Evolutionary conservation across 2,329 filamentous ascomycete species (phyloP).

Genomic region (Pseudocercospora cruenta): DNA sequence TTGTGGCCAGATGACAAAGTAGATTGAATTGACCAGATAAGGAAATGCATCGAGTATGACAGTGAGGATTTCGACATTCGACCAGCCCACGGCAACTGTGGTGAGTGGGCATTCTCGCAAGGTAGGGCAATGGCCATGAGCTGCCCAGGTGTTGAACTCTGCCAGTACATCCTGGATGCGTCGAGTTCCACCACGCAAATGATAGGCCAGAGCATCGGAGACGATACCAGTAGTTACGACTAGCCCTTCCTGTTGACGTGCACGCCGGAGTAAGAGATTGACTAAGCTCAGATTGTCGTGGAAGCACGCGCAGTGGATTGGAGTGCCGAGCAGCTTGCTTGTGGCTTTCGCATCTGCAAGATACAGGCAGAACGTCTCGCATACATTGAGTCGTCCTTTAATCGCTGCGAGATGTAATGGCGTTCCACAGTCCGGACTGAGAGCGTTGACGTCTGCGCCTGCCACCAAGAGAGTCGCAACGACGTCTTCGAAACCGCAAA

Average conservation of each 20-base stretch:
- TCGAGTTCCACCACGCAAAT: neutral
- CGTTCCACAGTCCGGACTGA: neutral
- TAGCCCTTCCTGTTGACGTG: neutral
- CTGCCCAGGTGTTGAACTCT: neutral
- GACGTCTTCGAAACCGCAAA: constrained; percentile 8
- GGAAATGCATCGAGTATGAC: neutral
- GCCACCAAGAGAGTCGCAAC: neutral
- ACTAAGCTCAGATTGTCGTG: neutral
- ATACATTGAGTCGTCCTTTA: neutral
- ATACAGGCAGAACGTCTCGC: neutral
- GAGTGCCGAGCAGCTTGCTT: neutral
- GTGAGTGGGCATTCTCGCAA: constrained; percentile 2
- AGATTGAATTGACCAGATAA: neutral
- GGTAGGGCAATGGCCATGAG: neutral
- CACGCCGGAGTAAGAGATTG: constrained; percentile 1
- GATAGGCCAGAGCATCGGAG: neutral
- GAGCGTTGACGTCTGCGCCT: constrained; percentile 9
- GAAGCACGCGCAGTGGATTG: neutral
- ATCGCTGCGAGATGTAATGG: constrained; percentile 8
- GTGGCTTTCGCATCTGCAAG: neutral
- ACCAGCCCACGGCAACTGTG: constrained; percentile 4
- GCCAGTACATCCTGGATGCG: neutral
- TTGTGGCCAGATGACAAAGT: constrained; percentile 1
- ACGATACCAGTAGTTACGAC: neutral
- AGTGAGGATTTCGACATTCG: neutral